A percentile compares a stretch with the other conserved stretches of the same genome.
These are phyloP conservation scores for Stachybotrys chartarum DNA, from an alignment of 2,329 filamentous ascomycete species.

Conservation along the genomic window DNA sequence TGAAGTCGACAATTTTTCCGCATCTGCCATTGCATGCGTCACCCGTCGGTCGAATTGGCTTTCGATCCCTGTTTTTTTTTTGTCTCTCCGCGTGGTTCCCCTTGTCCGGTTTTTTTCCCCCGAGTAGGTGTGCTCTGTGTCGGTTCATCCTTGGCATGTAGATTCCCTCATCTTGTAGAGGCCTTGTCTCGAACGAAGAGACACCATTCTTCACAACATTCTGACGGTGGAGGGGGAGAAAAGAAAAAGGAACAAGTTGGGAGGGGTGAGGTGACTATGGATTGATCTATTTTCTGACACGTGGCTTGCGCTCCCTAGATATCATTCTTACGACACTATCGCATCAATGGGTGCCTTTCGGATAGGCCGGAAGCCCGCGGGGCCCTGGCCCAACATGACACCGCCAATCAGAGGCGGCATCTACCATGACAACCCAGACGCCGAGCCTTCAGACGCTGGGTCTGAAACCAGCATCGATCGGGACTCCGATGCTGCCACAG, in stretches of 20 bases:
- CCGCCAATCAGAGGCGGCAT: slow-evolving; percentile 51
- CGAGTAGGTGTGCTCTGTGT: neutral
- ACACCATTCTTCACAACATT: neutral
- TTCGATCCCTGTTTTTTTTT: neutral
- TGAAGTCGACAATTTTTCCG: neutral
- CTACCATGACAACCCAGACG: slow-evolving; percentile 10
- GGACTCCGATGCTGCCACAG: slow-evolving; percentile 11
- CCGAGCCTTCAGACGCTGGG: neutral
- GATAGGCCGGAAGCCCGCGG: slow-evolving; percentile 46
- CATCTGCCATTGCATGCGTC: neutral
- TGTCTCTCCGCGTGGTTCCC: neutral
- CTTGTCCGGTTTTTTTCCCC: neutral
- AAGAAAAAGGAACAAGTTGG: neutral
- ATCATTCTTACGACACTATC: slow-evolving; percentile 46
- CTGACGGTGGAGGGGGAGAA: neutral
- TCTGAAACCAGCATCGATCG: slow-evolving; percentile 3
- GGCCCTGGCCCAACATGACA: slow-evolving; percentile 50
- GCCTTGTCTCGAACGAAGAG: neutral
- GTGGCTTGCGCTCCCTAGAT: slow-evolving; percentile 28
- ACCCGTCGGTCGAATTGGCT: neutral
- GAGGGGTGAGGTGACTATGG: neutral
- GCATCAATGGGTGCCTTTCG: slow-evolving; percentile 52
- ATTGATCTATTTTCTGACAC: slow-evolving; percentile 9
- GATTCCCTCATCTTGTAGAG: neutral
- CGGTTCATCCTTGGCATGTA: neutral